phyloP scores from a whole-genome alignment of 2,329 filamentous ascomycete genomes.

The Ambrosiella xylebori region DNA sequence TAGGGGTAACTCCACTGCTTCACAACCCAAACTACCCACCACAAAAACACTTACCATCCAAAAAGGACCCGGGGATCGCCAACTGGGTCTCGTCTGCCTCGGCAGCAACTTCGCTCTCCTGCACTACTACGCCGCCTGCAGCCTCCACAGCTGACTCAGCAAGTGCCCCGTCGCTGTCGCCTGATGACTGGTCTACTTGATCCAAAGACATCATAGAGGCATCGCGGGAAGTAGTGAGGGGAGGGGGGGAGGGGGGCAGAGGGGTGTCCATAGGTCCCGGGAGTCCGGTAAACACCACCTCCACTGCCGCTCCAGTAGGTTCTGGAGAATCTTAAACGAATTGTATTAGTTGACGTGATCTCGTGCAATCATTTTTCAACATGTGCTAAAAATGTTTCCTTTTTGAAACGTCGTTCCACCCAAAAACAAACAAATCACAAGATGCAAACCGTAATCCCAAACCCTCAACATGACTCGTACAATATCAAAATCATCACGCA shows the following conservation, averaged over 20 bases:
- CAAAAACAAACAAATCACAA: background rate
- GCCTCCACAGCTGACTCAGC: conserved; percentile 1
- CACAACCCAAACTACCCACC: background rate
- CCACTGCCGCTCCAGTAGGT: no score
- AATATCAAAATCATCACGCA: no score
- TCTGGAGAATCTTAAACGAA: background rate
- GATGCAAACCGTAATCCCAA: background rate
- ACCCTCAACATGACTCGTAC: no score
- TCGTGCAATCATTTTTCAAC: background rate
- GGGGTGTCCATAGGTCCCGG: background rate
- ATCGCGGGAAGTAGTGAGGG: background rate
- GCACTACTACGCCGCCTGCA: background rate
- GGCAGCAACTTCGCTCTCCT: background rate
- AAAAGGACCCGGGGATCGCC: background rate
- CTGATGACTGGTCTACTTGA: background rate
- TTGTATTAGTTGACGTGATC: background rate
- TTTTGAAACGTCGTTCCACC: background rate
- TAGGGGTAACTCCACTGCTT: background rate
- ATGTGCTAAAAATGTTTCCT: background rate
- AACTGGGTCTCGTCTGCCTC: background rate
- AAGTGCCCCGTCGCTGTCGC: background rate
- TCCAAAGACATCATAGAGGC: background rate
- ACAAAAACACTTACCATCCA: conserved; percentile 7
- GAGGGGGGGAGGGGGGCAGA: background rate
- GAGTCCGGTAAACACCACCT: background rate